Evolutionary conservation across 495 filamentous ascomycete genomes (phyloP).

Genomic region (Cercophora newfieldiana): DNA sequence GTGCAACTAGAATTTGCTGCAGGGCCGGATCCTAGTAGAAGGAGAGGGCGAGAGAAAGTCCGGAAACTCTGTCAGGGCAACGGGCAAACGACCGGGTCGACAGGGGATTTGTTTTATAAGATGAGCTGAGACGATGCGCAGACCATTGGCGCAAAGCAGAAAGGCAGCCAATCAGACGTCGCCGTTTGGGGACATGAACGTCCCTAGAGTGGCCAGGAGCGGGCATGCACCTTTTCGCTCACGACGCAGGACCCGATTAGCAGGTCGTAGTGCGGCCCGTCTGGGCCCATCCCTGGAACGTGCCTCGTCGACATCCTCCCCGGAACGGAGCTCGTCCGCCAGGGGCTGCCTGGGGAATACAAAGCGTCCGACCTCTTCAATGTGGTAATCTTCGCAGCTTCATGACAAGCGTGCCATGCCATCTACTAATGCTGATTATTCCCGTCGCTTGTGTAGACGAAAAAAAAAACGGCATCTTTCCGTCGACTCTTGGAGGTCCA

Average conservation of each 20-base stretch:
- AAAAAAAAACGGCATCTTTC: background rate
- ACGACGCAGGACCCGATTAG: background rate
- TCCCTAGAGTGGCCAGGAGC: background rate
- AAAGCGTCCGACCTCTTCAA: too few species aligned
- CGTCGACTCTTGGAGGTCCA: background rate
- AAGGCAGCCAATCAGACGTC: conserved; percentile 1
- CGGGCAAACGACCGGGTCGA: background rate
- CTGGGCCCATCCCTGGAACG: background rate
- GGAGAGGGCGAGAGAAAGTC: background rate
- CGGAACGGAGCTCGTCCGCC: too few species aligned
- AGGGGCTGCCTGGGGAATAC: too few species aligned
- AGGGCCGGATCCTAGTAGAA: too few species aligned
- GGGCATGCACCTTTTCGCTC: background rate
- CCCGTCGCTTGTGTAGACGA: background rate
- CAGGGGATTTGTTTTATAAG: background rate
- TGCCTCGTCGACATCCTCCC: background rate
- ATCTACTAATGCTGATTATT: too few species aligned
- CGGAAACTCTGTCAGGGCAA: background rate
- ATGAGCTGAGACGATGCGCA: background rate
- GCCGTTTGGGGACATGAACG: background rate
- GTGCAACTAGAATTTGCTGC: background rate
- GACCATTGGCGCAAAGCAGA: background rate
- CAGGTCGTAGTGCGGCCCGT: background rate
- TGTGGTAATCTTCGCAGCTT: too few species aligned
- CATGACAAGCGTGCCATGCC: too few species aligned